These are phyloP conservation scores for Paraconiothyrium sp. DNA, from an alignment of 2,329 filamentous ascomycete species.

Conservation along the genomic window DNA sequence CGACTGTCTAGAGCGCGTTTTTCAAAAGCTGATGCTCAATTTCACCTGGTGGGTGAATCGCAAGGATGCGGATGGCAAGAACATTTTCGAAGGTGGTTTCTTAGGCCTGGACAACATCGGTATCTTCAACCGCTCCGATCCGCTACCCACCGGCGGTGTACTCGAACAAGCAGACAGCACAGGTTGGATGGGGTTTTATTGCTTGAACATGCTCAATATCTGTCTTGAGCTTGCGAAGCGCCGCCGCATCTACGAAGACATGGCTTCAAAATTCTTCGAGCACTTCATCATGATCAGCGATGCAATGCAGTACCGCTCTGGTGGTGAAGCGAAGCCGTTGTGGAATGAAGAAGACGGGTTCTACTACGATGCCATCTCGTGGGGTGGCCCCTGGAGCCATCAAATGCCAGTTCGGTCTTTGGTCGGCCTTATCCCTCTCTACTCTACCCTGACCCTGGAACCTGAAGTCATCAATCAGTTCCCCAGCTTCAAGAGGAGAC, in stretches of 20 bases:
- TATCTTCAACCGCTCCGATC: constrained; percentile 95
- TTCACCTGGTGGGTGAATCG: constrained; percentile 99
- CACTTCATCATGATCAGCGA: constrained; percentile 98
- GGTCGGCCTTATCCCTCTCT: constrained; percentile 92
- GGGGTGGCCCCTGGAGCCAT: constrained; percentile 91
- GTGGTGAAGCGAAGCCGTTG: constrained; percentile 79
- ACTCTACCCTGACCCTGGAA: constrained; percentile 90
- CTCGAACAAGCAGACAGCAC: constrained; percentile 97
- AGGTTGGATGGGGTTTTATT: constrained; percentile 99
- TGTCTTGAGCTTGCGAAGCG: constrained; percentile 94
- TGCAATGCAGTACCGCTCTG: constrained; percentile 81
- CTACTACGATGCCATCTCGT: constrained; percentile 98
- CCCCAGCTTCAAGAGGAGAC: constrained; percentile 88
- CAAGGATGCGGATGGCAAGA: constrained; percentile 93
- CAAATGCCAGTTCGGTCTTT: constrained; percentile 92
- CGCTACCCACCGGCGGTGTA: constrained; percentile 89
- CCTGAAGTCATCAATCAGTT: constrained; percentile 92
- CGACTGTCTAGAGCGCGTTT: constrained; percentile 94
- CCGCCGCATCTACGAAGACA: constrained; percentile 92
- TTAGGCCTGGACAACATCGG: constrained; percentile 96
- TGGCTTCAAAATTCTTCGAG: constrained; percentile 98
- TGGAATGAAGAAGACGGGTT: constrained; percentile 98
- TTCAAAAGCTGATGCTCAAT: constrained; percentile 94
- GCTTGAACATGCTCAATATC: constrained; percentile 95
- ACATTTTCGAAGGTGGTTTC: constrained; percentile 97